Conservation (phyloP, 768 basidiomycete genomes). For the Leucosporidium yakuticum region DNA sequence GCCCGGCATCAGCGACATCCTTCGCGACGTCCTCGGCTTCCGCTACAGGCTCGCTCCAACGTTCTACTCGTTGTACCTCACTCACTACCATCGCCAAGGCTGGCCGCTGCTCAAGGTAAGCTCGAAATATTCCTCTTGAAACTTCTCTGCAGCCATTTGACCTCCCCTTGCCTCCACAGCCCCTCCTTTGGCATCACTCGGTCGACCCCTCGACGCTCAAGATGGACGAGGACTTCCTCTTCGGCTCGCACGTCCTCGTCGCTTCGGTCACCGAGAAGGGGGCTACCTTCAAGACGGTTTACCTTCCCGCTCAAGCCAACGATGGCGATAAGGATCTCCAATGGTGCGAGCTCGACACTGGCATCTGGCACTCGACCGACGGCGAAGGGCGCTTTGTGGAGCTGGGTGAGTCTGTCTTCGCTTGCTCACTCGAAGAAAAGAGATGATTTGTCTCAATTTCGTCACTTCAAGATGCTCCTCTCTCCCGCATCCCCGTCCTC, state of each 20-base stretch:
- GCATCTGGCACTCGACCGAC: not conserved
- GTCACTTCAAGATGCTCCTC: not conserved
- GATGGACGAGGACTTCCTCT: conserved; percentile 11
- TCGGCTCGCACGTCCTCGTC: conserved; percentile 2
- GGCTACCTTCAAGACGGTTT: not conserved
- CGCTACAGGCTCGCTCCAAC: conserved; percentile 9
- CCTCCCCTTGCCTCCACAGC: not conserved
- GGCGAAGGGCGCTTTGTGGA: not conserved
- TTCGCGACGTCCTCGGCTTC: not conserved
- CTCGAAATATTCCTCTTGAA: too few species aligned
- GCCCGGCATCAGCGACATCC: not conserved
- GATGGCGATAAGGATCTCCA: not conserved
- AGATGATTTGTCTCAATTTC: not conserved
- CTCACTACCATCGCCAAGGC: conserved; percentile 1
- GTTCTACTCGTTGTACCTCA: conserved; percentile 9
- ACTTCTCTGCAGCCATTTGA: too few species aligned
- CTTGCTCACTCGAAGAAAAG: not conserved
- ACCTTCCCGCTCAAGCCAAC: conserved; percentile 1
- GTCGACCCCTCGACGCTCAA: not conserved
- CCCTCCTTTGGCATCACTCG: conserved; percentile 10
- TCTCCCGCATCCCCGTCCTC: not conserved
- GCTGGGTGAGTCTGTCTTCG: not conserved
- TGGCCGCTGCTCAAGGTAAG: not conserved
- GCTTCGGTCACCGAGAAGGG: conserved; percentile 6
- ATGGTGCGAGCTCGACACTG: conserved; percentile 12